These are phyloP conservation scores for Tubosaeta sp. DNA, from an alignment of 768 basidiomycete species.

Conservation along the genomic window DNA sequence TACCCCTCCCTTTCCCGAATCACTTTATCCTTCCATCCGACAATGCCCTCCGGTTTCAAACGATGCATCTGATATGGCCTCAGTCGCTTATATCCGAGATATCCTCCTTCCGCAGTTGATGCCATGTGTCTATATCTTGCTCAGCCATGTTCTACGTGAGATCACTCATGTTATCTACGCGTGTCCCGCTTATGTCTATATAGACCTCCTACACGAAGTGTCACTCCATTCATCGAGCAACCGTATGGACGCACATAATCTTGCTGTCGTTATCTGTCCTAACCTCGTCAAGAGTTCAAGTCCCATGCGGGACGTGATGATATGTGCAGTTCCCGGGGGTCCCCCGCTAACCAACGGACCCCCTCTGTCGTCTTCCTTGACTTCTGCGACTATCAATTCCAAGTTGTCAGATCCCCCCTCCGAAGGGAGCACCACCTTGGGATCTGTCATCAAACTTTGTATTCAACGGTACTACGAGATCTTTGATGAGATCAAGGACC, in stretches of 20 bases:
- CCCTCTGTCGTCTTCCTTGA: constrained; percentile 15
- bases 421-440: constrained; percentile 61
- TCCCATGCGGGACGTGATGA: constrained; percentile 65
- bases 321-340: constrained; percentile 60
- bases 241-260: constrained; percentile 80
- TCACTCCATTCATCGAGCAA: constrained; percentile 63
- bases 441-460: constrained; percentile 67
- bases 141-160: constrained; percentile 66
- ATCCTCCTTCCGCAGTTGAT: constrained; percentile 62
- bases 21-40: constrained; percentile 57
- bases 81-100: constrained; percentile 64
- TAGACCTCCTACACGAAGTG: constrained; percentile 79
- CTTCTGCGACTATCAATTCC: constrained; percentile 15
- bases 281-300: constrained; percentile 73
- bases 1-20: constrained; percentile 71
- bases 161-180: constrained; percentile 6
- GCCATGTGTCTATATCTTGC: constrained; percentile 67
- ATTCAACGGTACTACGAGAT: constrained; percentile 82
- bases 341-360: constrained; percentile 34
- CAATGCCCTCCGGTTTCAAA: constrained; percentile 59
- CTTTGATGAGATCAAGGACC: constrained; percentile 77
- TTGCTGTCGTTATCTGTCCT: constrained; percentile 73
- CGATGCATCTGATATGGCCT: constrained; percentile 52
- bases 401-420: constrained; percentile 25
- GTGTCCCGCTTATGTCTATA: constrained; percentile 2